Evolutionary conservation across 1,284 basidiomycete species (phyloP).

Genomic region (Ganoderma lucidum): DNA sequence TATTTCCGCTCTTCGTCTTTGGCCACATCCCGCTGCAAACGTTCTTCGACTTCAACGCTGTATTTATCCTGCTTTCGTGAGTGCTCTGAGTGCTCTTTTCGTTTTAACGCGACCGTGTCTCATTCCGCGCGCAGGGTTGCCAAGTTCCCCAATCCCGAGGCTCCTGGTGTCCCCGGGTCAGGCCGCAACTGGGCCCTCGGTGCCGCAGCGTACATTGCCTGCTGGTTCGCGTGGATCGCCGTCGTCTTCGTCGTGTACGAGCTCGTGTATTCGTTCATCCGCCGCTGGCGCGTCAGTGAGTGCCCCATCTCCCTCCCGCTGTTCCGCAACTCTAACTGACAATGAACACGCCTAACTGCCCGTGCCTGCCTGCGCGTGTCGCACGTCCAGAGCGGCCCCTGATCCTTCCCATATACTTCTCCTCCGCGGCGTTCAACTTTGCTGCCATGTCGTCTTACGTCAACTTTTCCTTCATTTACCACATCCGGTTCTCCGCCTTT

Average conservation of each 20-base stretch:
- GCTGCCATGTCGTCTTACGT: conserved; percentile 80
- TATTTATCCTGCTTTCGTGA: conserved; percentile 79
- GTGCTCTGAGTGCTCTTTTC: no score
- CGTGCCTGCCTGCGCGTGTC: conserved; percentile 3
- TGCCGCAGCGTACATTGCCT: conserved; percentile 80
- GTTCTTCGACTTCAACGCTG: conserved; percentile 84
- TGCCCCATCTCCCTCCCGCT: conserved; percentile 38
- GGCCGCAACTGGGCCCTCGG: conserved; percentile 80
- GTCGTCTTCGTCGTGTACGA: conserved; percentile 86
- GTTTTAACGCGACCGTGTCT: conserved; percentile 24
- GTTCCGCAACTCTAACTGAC: conserved; percentile 17
- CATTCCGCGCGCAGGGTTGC: conserved; percentile 57
- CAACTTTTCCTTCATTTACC: conserved; percentile 83
- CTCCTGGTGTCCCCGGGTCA: conserved; percentile 71
- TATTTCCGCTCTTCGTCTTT: conserved; percentile 73
- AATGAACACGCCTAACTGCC: conserved; percentile 11
- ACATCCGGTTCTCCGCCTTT: conserved; percentile 77
- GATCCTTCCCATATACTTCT: conserved; percentile 84
- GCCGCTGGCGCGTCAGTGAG: conserved; percentile 86
- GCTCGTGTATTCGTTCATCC: conserved; percentile 78
- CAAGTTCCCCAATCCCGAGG: conserved; percentile 71
- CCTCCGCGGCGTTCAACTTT: conserved; percentile 76
- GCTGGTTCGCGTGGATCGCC: conserved; percentile 78
- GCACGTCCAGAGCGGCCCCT: conserved; percentile 67
- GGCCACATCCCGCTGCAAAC: conserved; percentile 77